Percentiles rank a stretch among this genome's conserved stretches.
Evolutionary conservation across 108 stramenopile species (phyloP).

Genomic region (Conticribra guillardii): DNA sequence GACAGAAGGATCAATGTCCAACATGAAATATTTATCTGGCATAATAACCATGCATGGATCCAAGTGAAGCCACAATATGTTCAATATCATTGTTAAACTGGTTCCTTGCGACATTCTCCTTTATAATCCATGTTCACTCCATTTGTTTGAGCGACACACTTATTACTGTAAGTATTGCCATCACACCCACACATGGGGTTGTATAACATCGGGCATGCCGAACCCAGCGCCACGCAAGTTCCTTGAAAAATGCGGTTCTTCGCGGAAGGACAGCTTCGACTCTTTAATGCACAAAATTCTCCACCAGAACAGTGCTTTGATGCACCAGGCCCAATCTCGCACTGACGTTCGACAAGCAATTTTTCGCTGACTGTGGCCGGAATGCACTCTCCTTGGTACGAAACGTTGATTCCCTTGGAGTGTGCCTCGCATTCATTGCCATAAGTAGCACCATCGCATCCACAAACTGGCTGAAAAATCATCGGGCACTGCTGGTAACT

Average conservation of each 20-base stretch:
- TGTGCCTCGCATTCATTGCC: conserved; percentile 2
- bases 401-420: neutral
- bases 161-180: conserved; percentile 6
- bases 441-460: conserved; percentile 3
- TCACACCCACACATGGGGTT: conserved; percentile 11
- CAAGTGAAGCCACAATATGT: too few species aligned
- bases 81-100: too few species aligned
- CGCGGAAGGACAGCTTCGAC: too few species aligned
- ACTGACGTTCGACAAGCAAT: too few species aligned
- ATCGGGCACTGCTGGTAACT: too few species aligned
- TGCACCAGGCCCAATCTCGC: too few species aligned
- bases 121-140: neutral
- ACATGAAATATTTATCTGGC: too few species aligned
- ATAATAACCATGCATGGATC: too few species aligned
- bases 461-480: neutral
- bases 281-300: too few species aligned
- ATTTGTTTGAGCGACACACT: neutral
- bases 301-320: too few species aligned
- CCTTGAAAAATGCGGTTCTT: neutral
- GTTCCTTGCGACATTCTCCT: conserved; percentile 4
- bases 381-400: neutral
- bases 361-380: too few species aligned
- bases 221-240: neutral
- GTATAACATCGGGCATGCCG: neutral
- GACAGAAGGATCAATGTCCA: too few species aligned